These are phyloP conservation scores for Elsinoe arachidis DNA, from an alignment of 2,329 filamentous ascomycete genomes.

Conservation along the genomic window DNA sequence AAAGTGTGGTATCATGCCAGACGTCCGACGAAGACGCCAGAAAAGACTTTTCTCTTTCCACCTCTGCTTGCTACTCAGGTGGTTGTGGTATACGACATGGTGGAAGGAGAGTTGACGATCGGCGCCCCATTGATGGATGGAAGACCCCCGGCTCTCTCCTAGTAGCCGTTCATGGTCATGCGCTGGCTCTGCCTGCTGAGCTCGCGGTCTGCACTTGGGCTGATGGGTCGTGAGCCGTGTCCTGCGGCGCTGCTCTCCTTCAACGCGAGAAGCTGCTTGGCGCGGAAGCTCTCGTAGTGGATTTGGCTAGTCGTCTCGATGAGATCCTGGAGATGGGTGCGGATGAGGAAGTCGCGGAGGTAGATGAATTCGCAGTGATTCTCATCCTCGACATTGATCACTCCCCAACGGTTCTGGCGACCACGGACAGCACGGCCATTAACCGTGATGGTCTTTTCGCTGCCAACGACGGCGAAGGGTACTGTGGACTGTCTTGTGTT, in stretches of 20 bases:
- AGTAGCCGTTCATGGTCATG: conserved; percentile 99
- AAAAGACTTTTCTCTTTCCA: not conserved
- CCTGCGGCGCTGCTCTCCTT: conserved; percentile 94
- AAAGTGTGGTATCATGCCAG: conserved; percentile 11
- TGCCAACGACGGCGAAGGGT: conserved; percentile 95
- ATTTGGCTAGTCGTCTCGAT: conserved; percentile 99
- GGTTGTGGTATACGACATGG: not conserved
- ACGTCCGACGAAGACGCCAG: conserved; percentile 9
- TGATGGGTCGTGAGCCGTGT: conserved; percentile 81
- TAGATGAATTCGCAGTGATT: conserved; percentile 99
- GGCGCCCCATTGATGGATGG: not conserved
- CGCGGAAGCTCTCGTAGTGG: conserved; percentile 99
- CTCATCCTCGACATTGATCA: conserved; percentile 99
- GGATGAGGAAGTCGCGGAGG: conserved; percentile 94
- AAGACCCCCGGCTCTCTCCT: conserved; percentile 29
- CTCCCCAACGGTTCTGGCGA: conserved; percentile 97
- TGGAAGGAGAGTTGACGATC: not conserved
- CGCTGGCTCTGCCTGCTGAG: conserved; percentile 94
- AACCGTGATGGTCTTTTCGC: conserved; percentile 95
- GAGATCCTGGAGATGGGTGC: conserved; percentile 95
- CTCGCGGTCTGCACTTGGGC: conserved; percentile 86
- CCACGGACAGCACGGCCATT: conserved; percentile 95
- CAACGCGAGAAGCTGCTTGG: conserved; percentile 93
- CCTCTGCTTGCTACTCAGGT: not conserved
- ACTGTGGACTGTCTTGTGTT: conserved; percentile 62